Percentiles rank a stretch among this genome's conserved stretches.
phyloP scores from a whole-genome alignment of 164 flowering plant species.

The Kalanchoe fedtschenkoi region DNA sequence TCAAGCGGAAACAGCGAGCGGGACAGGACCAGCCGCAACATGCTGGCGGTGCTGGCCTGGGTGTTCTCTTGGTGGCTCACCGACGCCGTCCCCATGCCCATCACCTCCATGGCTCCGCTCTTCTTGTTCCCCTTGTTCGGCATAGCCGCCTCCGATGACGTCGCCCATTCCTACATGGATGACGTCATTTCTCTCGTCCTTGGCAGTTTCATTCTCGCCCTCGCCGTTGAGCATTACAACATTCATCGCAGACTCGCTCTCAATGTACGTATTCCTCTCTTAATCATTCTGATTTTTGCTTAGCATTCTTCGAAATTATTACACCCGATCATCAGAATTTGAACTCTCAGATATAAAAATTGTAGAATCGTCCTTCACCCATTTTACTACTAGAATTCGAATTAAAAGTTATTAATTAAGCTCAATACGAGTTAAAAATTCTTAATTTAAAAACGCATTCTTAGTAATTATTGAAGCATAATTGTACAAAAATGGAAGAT shows the following conservation, averaged over 20 bases:
- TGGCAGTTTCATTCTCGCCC: constrained; percentile 87
- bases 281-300: not conserved
- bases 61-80: constrained; percentile 92
- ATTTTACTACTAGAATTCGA: no score
- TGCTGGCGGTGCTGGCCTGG: constrained; percentile 72
- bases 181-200: constrained; percentile 78
- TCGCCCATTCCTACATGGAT: constrained; percentile 75
- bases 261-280: constrained; percentile 37
- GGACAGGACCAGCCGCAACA: constrained; percentile 32
- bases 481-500: no score
- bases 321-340: no score
- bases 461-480: no score
- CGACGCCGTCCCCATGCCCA: constrained; percentile 85
- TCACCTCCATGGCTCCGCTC: constrained; percentile 85
- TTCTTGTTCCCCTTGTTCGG: constrained; percentile 91
- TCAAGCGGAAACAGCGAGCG: constrained; percentile 15
- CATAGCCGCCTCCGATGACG: constrained; percentile 56
- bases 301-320: not conserved
- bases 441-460: no score
- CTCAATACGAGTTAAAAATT: no score
- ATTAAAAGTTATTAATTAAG: no score
- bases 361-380: not conserved
- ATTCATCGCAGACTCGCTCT: constrained; percentile 73
- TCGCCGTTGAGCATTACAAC: constrained; percentile 88
- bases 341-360: not conserved